phyloP scores from a whole-genome alignment of 306 rosid genomes.

The Parietaria judaica region DNA sequence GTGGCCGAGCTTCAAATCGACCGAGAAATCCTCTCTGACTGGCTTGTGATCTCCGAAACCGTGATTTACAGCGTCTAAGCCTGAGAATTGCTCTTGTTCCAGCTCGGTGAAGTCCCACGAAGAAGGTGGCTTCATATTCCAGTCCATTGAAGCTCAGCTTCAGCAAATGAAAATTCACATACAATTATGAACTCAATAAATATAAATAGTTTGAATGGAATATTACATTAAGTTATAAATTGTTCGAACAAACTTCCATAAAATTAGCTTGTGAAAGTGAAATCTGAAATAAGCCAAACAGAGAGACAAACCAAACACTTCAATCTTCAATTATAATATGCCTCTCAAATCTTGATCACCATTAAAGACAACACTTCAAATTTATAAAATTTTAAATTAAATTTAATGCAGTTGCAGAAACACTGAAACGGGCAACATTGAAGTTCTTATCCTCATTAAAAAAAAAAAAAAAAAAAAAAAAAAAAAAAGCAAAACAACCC shows the following conservation, averaged over 20 bases:
- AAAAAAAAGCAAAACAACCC: constrained; percentile 13
- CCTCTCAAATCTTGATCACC: constrained; percentile 2
- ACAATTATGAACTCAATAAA: constrained; percentile 16
- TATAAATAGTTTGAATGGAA: constrained; percentile 8
- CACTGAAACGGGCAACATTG: constrained; percentile 4
- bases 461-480: neutral
- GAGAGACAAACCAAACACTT: constrained; percentile 6
- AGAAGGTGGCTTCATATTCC: constrained; percentile 73
- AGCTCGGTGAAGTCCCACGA: constrained; percentile 76
- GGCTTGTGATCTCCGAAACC: constrained; percentile 40
- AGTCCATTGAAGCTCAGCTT: constrained; percentile 57
- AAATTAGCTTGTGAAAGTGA: too few species aligned
- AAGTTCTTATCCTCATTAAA: neutral
- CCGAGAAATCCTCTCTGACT: constrained; percentile 53
- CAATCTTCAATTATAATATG: neutral
- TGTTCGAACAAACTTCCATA: constrained; percentile 1
- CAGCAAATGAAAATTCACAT: constrained; percentile 16
- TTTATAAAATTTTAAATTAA: neutral
- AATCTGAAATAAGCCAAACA: neutral
- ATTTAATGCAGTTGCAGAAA: neutral
- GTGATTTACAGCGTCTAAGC: constrained; percentile 41
- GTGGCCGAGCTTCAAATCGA: constrained; percentile 92
- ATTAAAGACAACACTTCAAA: neutral
- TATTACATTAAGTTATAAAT: neutral
- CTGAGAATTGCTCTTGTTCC: constrained; percentile 41